A percentile compares a stretch with the other conserved stretches of the same genome.
phyloP scores from a whole-genome alignment of 2,329 filamentous ascomycete species.

The Diaporthe ampelina region DNA sequence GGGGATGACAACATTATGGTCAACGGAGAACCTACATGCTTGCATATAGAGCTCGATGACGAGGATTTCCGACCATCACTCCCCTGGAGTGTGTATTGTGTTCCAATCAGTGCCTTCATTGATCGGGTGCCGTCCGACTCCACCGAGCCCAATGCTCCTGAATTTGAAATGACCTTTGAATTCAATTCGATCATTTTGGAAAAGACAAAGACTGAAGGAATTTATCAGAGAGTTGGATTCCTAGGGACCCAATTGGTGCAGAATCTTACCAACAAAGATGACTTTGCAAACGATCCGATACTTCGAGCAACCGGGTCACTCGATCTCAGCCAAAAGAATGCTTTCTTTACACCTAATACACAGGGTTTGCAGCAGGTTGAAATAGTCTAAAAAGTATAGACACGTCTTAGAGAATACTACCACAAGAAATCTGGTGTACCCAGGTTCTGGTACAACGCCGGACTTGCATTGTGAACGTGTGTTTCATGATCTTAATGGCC shows the following conservation, averaged over 20 bases:
- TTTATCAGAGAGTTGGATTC: slow-evolving; percentile 6
- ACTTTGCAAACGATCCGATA: slow-evolving; percentile 7
- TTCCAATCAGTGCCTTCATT: neutral
- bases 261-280: neutral
- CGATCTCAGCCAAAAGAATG: neutral
- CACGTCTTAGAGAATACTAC: neutral
- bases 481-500: too few species aligned
- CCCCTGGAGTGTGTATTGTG: slow-evolving; percentile 9
- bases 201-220: neutral
- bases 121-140: neutral
- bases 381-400: neutral
- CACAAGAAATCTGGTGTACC: too few species aligned
- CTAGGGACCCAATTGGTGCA: neutral
- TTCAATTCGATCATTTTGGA: neutral
- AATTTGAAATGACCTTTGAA: neutral
- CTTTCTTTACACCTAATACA: neutral
- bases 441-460: too few species aligned
- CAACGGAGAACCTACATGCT: slow-evolving; percentile 1
- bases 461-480: too few species aligned
- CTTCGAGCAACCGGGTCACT: neutral
- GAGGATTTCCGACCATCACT: neutral
- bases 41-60: slow-evolving; percentile 5
- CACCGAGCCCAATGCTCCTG: neutral
- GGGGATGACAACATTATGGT: neutral
- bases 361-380: neutral